phyloP scores from a whole-genome alignment of 2,329 filamentous ascomycete species.

The Cadophora sp. region DNA sequence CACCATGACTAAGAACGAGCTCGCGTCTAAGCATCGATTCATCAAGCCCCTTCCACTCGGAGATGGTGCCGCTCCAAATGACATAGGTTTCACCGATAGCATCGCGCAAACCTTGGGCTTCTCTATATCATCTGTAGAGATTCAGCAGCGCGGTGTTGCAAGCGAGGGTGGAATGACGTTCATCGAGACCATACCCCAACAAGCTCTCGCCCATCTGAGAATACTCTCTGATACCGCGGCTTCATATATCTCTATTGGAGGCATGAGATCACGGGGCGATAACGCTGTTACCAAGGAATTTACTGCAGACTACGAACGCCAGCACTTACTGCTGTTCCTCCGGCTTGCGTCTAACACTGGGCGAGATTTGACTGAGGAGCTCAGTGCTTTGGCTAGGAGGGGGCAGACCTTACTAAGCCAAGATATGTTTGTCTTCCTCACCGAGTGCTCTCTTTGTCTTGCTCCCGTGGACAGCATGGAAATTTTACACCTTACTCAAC shows the following conservation, averaged over 20 bases:
- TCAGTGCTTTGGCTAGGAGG: conserved; percentile 27
- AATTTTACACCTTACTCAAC: conserved; percentile 77
- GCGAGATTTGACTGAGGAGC: not conserved
- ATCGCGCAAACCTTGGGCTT: conserved; percentile 75
- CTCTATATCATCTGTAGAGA: conserved; percentile 88
- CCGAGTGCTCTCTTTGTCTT: conserved; percentile 77
- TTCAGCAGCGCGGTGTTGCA: conserved; percentile 86
- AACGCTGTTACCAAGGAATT: conserved; percentile 73
- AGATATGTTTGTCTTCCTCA: conserved; percentile 82
- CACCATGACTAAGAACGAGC: conserved; percentile 62
- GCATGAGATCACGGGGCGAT: conserved; percentile 65
- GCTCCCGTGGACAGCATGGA: conserved; percentile 73
- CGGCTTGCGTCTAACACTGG: not conserved
- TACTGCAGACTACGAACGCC: conserved; percentile 69
- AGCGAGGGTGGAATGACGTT: conserved; percentile 76
- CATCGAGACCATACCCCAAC: conserved; percentile 82
- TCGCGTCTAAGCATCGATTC: conserved; percentile 50
- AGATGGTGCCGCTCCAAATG: conserved; percentile 45
- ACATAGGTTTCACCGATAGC: conserved; percentile 62
- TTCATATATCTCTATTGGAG: conserved; percentile 82
- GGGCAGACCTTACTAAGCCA: conserved; percentile 64
- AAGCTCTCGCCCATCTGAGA: conserved; percentile 84
- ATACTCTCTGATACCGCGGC: conserved; percentile 87
- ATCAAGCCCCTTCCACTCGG: conserved; percentile 8
- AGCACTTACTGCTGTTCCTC: conserved; percentile 76